Conservation (phyloP, 148 eudicot genomes). For the Fagopyrum tataricum region DNA sequence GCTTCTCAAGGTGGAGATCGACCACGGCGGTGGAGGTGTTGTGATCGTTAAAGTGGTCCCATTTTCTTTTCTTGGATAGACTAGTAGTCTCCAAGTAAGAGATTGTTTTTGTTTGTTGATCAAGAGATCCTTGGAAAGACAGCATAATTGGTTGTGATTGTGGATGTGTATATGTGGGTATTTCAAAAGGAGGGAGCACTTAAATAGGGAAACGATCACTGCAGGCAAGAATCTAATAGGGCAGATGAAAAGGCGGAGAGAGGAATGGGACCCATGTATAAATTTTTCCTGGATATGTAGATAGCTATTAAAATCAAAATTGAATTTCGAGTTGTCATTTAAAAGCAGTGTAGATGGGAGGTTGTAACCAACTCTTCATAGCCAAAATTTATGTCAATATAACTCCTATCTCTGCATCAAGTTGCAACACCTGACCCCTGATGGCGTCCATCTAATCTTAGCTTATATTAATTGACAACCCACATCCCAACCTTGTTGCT, state of each 20-base stretch:
- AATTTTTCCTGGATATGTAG: not conserved
- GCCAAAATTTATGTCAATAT: conserved; percentile 25
- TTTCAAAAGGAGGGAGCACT: conserved; percentile 6
- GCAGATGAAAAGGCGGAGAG: conserved; percentile 41
- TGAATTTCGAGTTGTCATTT: conserved; percentile 9
- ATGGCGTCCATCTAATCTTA: not conserved
- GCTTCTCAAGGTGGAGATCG: conserved; percentile 48
- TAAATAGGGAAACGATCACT: conserved; percentile 29
- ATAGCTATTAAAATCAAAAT: not conserved
- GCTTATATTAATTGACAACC: not conserved
- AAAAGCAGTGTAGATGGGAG: conserved; percentile 28
- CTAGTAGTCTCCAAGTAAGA: conserved; percentile 26
- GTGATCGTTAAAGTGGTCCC: conserved; percentile 22
- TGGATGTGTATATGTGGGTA: too few species aligned
- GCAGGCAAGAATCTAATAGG: conserved; percentile 48
- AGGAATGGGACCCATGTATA: conserved; percentile 26
- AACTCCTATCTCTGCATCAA: not conserved
- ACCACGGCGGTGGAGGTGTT: conserved; percentile 18
- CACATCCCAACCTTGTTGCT: not conserved
- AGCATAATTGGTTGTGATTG: conserved; percentile 38
- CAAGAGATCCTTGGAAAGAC: conserved; percentile 39
- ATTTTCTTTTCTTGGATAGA: conserved; percentile 49
- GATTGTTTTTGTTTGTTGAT: conserved; percentile 24
- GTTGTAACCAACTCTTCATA: conserved; percentile 40
- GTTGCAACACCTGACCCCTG: conserved; percentile 4